Percentiles rank a stretch among this genome's conserved stretches.
These are phyloP conservation scores for Scytalidium sp. DNA, from an alignment of 2,329 filamentous ascomycete species.

Conservation along the genomic window DNA sequence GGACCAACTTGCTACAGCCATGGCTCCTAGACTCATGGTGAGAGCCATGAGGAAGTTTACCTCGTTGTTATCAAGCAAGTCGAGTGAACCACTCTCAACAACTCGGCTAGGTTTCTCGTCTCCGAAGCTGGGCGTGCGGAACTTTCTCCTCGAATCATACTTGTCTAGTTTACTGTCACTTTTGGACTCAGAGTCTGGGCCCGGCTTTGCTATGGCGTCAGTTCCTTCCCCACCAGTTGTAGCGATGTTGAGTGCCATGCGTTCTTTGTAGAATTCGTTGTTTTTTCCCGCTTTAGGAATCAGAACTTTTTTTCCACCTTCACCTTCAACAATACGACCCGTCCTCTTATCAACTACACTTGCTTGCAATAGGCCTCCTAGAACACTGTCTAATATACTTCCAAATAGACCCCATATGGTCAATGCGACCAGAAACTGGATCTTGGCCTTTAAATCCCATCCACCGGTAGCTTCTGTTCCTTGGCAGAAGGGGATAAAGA, in stretches of 20 bases:
- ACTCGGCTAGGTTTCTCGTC: slow-evolving; percentile 46
- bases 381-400: slow-evolving; percentile 80
- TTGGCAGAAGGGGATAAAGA: slow-evolving; percentile 67
- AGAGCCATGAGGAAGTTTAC: slow-evolving; percentile 92
- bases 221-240: slow-evolving; percentile 42
- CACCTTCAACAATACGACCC: slow-evolving; percentile 86
- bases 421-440: slow-evolving; percentile 48
- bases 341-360: slow-evolving; percentile 81
- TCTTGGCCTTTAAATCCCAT: slow-evolving; percentile 54
- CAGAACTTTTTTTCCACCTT: slow-evolving; percentile 63
- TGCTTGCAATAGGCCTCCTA: slow-evolving; percentile 81
- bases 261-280: slow-evolving; percentile 28
- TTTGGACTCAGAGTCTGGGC: slow-evolving; percentile 32
- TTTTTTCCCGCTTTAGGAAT: slow-evolving; percentile 32
- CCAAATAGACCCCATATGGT: slow-evolving; percentile 74
- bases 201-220: slow-evolving; percentile 38
- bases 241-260: slow-evolving; percentile 37
- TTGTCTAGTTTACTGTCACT: slow-evolving; percentile 39
- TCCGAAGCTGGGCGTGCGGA: slow-evolving; percentile 50
- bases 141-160: slow-evolving; percentile 48
- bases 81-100: slow-evolving; percentile 60
- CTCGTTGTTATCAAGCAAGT: slow-evolving; percentile 90
- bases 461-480: slow-evolving; percentile 26
- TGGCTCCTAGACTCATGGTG: slow-evolving; percentile 74
- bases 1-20: slow-evolving; percentile 60